Conservation (phyloP, 2,329 filamentous ascomycete genomes). For the Hypomyces perniciosus region DNA sequence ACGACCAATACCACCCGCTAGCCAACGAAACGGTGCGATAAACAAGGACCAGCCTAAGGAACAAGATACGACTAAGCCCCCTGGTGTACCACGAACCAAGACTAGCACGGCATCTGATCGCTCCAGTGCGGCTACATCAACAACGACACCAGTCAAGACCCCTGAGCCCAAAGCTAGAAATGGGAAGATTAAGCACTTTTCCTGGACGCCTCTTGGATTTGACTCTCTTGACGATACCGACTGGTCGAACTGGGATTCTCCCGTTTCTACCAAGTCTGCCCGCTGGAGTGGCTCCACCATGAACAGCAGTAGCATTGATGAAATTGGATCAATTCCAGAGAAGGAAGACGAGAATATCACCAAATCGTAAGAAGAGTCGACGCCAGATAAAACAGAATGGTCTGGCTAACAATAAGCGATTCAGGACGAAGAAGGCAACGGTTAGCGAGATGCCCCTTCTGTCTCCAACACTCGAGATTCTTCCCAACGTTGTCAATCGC, state of each 20-base stretch:
- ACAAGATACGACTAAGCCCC: constrained; percentile 44
- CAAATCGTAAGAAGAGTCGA: constrained; percentile 39
- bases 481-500: constrained; percentile 67
- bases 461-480: constrained; percentile 44
- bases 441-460: constrained; percentile 25
- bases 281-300: constrained; percentile 60
- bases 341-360: constrained; percentile 40
- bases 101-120: constrained; percentile 38
- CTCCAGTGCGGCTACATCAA: constrained; percentile 24
- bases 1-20: constrained; percentile 27
- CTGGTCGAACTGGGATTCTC: constrained; percentile 60
- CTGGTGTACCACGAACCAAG: constrained; percentile 34
- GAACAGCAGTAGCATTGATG: constrained; percentile 33
- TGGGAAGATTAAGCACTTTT: constrained; percentile 47
- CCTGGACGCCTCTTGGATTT: constrained; percentile 53
- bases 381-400: not conserved
- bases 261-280: constrained; percentile 48
- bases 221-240: constrained; percentile 55
- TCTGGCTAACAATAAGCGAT: not conserved
- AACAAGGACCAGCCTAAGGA: constrained; percentile 21
- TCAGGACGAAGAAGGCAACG: constrained; percentile 8
- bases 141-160: constrained; percentile 27
- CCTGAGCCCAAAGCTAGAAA: constrained; percentile 31
- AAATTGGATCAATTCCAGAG: constrained; percentile 43
- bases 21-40: constrained; percentile 18